Percentiles rank a stretch among this genome's conserved stretches.
These are phyloP conservation scores for Aphanomyces astaci DNA, from an alignment of 352 stramenopile genomes.

Conservation along the genomic window DNA sequence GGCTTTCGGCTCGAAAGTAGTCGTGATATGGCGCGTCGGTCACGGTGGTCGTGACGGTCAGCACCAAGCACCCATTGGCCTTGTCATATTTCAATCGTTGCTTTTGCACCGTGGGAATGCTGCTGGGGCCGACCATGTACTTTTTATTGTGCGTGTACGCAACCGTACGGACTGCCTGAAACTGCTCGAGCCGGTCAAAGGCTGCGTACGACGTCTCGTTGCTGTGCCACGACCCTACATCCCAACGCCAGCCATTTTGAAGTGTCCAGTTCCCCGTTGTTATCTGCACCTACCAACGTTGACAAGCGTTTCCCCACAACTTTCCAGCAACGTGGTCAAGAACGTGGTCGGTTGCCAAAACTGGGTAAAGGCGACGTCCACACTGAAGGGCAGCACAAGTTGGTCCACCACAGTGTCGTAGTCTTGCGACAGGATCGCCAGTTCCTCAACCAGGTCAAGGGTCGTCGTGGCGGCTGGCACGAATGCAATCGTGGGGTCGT, in stretches of 20 bases:
- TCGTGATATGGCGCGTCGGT: constrained; percentile 77
- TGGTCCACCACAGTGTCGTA: constrained; percentile 66
- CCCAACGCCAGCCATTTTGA: not conserved
- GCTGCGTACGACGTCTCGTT: constrained; percentile 38
- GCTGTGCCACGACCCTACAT: not conserved
- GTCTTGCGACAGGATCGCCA: constrained; percentile 27
- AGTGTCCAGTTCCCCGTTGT: not conserved
- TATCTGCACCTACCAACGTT: constrained; percentile 42
- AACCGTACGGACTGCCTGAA: constrained; percentile 47
- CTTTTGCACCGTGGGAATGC: constrained; percentile 61
- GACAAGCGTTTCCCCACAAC: constrained; percentile 40
- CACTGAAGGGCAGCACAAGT: constrained; percentile 61
- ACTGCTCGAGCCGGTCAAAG: constrained; percentile 43
- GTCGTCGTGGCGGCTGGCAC: not conserved
- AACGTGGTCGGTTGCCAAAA: not conserved
- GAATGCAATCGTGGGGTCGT: not conserved
- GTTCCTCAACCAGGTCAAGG: not conserved
- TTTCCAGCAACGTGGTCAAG: not conserved
- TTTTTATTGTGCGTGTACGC: constrained; percentile 81
- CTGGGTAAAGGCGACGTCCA: constrained; percentile 9
- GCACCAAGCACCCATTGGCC: constrained; percentile 39
- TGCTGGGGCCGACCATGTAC: constrained; percentile 76
- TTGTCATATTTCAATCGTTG: constrained; percentile 53
- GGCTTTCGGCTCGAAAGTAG: constrained; percentile 79
- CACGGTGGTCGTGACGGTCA: constrained; percentile 61